Evolutionary conservation across 768 basidiomycete genomes (phyloP).

Genomic region (Pisolithus marmoratus): DNA sequence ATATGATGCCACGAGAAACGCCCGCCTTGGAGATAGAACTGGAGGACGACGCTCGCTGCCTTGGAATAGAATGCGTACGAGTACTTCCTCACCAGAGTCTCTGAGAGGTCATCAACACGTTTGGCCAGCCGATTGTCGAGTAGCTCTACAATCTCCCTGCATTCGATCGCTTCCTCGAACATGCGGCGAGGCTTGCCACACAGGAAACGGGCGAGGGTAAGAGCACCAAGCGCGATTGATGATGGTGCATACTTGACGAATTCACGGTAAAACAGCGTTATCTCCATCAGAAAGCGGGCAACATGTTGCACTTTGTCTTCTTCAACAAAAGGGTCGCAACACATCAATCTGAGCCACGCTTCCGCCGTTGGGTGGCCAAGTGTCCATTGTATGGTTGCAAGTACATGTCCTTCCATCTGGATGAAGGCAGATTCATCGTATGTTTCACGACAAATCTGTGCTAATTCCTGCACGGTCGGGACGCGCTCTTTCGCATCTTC

Average conservation of each 20-base stretch:
- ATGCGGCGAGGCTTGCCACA: conserved; percentile 73
- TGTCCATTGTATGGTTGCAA: conserved; percentile 94
- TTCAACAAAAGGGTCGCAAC: conserved; percentile 69
- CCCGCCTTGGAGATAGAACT: conserved; percentile 89
- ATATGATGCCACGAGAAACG: conserved; percentile 52
- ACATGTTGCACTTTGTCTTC: conserved; percentile 91
- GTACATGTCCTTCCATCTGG: conserved; percentile 98
- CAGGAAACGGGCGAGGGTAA: conserved; percentile 84
- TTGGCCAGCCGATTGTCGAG: conserved; percentile 84
- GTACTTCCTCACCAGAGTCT: conserved; percentile 97
- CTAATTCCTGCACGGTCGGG: conserved; percentile 90
- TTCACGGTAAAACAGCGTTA: conserved; percentile 96
- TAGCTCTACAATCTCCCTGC: conserved; percentile 75
- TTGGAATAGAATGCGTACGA: conserved; percentile 96
- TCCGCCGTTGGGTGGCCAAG: conserved; percentile 98
- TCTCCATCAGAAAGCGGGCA: conserved; percentile 98
- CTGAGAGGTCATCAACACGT: conserved; percentile 88
- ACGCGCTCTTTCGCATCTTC: conserved; percentile 99
- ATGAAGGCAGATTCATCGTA: conserved; percentile 98
- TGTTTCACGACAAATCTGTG: conserved; percentile 91
- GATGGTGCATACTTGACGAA: conserved; percentile 85
- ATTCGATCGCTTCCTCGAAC: conserved; percentile 82
- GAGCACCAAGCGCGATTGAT: conserved; percentile 81
- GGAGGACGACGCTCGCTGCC: conserved; percentile 88
- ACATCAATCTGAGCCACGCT: conserved; percentile 88